Evolutionary conservation across 441 rosid species (phyloP).

Genomic region (Pelargonium myrrhifolium): DNA sequence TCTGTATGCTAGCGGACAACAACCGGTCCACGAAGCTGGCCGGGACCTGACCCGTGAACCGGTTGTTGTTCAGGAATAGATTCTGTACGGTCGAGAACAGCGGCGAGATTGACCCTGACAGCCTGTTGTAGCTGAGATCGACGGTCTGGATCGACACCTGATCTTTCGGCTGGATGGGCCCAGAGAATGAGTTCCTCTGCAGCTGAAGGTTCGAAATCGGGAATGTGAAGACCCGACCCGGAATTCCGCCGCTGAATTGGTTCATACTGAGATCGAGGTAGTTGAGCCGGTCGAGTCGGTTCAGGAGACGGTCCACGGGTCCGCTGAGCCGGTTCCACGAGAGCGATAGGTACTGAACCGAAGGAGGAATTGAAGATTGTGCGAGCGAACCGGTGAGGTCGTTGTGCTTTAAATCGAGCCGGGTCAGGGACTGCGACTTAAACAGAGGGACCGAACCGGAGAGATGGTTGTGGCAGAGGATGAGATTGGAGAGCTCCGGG

Average conservation of each 20-base stretch:
- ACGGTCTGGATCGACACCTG: slow-evolving; percentile 61
- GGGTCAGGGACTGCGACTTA: slow-evolving; percentile 45
- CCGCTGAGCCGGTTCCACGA: slow-evolving; percentile 65
- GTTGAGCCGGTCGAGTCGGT: slow-evolving; percentile 50
- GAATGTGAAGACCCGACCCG: slow-evolving; percentile 50
- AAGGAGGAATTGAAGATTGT: slow-evolving; percentile 48
- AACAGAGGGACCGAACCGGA: slow-evolving; percentile 71
- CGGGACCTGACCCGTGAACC: slow-evolving; percentile 73
- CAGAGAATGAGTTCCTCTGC: slow-evolving; percentile 66
- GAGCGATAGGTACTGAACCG: slow-evolving; percentile 68
- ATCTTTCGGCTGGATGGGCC: slow-evolving; percentile 47
- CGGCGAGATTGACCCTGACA: slow-evolving; percentile 64
- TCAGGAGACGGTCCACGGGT: slow-evolving; percentile 45
- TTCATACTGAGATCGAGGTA: slow-evolving; percentile 77
- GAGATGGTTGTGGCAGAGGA: slow-evolving; percentile 76
- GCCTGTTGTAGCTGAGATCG: slow-evolving; percentile 75
- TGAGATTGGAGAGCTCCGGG: slow-evolving; percentile 57
- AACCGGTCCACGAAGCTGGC: slow-evolving; percentile 64
- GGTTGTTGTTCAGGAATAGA: slow-evolving; percentile 75
- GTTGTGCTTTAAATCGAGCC: slow-evolving; percentile 74
- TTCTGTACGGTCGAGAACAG: slow-evolving; percentile 75
- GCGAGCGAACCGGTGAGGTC: slow-evolving; percentile 47
- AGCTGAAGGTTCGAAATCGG: slow-evolving; percentile 68
- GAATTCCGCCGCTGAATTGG: slow-evolving; percentile 61
- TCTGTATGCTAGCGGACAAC: slow-evolving; percentile 50